These are phyloP conservation scores for Quercus variabilis DNA, from an alignment of 306 rosid species.

Conservation along the genomic window DNA sequence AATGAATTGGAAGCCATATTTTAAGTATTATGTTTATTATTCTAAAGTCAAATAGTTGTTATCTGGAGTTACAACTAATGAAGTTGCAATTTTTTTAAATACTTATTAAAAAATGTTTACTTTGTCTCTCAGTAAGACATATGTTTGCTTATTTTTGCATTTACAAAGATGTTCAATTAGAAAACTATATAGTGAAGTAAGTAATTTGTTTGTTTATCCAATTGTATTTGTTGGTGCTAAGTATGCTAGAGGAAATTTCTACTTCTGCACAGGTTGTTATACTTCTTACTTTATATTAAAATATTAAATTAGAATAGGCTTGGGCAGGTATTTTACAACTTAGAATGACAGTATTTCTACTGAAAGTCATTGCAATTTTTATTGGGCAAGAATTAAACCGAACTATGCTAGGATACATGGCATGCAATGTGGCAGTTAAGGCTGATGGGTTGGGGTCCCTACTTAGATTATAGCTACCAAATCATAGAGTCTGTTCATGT, in stretches of 20 bases:
- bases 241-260: background rate
- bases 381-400: background rate
- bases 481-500: background rate
- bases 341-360: background rate
- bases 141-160: slow-evolving; percentile 9
- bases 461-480: background rate
- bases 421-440: background rate
- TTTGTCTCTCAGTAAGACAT: background rate
- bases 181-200: background rate
- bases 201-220: background rate
- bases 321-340: background rate
- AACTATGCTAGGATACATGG: background rate
- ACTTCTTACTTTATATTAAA: background rate
- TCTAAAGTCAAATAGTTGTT: background rate
- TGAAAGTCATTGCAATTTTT: background rate
- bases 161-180: background rate
- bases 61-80: slow-evolving; percentile 8
- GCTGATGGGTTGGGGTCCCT: background rate
- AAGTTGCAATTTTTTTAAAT: background rate
- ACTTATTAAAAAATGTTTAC: background rate
- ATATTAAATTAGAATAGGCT: background rate
- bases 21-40: background rate
- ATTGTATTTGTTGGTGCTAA: background rate
- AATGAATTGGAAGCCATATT: slow-evolving; percentile 14
- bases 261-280: background rate